Evolutionary conservation across 106 monocot species (phyloP), one percentile per base, ranked within the genome.

Genomic region (Allium sativum): DNA sequence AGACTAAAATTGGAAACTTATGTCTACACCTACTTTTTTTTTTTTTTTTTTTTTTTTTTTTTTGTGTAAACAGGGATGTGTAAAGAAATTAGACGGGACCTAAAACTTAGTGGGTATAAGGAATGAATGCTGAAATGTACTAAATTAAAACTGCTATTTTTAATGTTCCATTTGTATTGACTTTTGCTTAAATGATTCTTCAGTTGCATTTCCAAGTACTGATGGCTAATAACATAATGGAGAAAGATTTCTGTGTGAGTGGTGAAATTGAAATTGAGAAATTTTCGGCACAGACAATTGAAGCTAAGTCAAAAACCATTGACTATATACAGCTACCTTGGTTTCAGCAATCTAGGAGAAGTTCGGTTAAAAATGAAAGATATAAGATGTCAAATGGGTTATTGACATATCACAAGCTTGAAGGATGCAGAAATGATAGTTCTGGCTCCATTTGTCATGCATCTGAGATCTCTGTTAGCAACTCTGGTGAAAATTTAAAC

Each of bases 201-300:
- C 79, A 95, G 94, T 79, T 90, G 40, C 75, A 61, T 64, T 95
- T 90, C 73, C 94, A 90, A 74, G 72, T 73, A 19, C 78, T 95
- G 81, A 61, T 69, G 44, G 74, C 69, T 65, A 74, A 63, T 40
- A 72, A 56, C 45, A 56, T 45, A 8, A 58, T 55, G 42, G 56
- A 12, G 40, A 73, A 43, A 9, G 15, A 53, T 20, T 53, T 12
- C 45, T 62, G n/a, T 76, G 12, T 47, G 3, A 61, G 41, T 64
- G 94, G 86, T 41, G 94, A 90, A 79, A 68, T 72, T 70, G 89
- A 95, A 72, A 76, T 95, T 74, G 94, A 95, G 70, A 80, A 50
- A 31, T 48, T 90, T 12, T 58, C 76, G 50, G 77, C 81, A 13
- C 60, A 70, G 21, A 70, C 67, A 18, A 68, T 95, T 64, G 94